Evolutionary conservation across 2,329 filamentous ascomycete genomes (phyloP).

Genomic region (Chaetomiaceae sp.): DNA sequence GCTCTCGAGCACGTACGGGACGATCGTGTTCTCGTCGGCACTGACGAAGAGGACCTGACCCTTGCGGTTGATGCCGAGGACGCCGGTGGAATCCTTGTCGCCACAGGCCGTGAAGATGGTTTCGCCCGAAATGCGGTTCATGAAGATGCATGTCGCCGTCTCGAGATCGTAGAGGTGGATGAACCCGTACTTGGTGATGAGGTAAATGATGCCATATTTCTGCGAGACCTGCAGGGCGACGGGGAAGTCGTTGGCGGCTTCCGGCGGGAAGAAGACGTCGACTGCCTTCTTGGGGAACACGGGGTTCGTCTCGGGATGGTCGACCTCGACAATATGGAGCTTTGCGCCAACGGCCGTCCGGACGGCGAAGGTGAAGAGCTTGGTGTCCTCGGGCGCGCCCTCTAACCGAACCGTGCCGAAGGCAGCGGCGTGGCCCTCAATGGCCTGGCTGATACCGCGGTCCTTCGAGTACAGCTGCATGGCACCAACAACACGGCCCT

Average conservation of each 20-base stretch:
- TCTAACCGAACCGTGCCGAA: conserved; percentile 88
- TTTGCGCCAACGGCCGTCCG: conserved; percentile 85
- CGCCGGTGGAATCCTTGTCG: conserved; percentile 77
- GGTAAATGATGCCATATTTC: conserved; percentile 93
- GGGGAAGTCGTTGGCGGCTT: conserved; percentile 94
- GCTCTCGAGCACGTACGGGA: conserved; percentile 93
- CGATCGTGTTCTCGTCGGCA: conserved; percentile 84
- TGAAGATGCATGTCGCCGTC: conserved; percentile 92
- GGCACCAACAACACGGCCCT: conserved; percentile 86
- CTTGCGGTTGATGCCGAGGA: conserved; percentile 94
- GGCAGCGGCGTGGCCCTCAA: conserved; percentile 92
- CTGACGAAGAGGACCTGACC: conserved; percentile 93
- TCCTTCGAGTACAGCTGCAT: conserved; percentile 98
- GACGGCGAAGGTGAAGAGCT: conserved; percentile 94
- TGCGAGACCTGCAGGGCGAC: conserved; percentile 96
- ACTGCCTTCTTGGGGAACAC: conserved; percentile 92
- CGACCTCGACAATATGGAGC: conserved; percentile 95
- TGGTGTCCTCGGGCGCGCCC: conserved; percentile 82
- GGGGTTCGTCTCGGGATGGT: conserved; percentile 84
- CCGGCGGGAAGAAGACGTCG: conserved; percentile 94
- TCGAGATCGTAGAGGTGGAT: conserved; percentile 98
- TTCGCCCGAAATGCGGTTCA: conserved; percentile 99
- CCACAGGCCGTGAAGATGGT: conserved; percentile 94
- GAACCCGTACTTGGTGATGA: conserved; percentile 98
- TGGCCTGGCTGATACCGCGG: conserved; percentile 92